Evolutionary conservation across 495 filamentous ascomycete species (phyloP), one percentile per base, ranked within the genome.

Genomic region (Aspergillus coremiiformis): DNA sequence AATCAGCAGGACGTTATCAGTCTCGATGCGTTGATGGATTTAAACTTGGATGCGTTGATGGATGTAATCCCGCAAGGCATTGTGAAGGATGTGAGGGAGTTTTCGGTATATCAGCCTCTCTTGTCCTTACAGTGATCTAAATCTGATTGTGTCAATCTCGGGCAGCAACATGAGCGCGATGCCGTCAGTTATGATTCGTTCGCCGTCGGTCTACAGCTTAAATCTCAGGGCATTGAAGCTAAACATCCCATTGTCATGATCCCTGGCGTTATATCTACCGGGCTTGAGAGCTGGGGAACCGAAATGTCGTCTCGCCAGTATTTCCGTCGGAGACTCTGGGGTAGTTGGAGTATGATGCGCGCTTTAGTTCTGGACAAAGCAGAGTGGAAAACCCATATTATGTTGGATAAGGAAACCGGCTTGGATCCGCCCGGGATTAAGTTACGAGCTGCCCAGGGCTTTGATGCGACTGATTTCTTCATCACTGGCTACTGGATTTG

Each of bases 281-380:
- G 94, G 5, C 75, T 98, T 6, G 93, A 98, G 70, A 93, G 87
- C 55, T 98, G 93, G 93, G 90, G 94, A 17, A 96, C 91, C 0
- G 83, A 83, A 11, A 82, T 84, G 56, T 68, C 69, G 30, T 95
- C 90, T 15, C 78, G 87, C 7, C 89, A 84, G 46, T 98, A 96
- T 65, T 98, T 97, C 66, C 79, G 93, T 47, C 92, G 91, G 66
- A 72, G 93, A 53, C 69, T 98, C 47, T 98, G 93, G 93, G 93
- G 93, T 22, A 94, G 87, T 59, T 98, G 93, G 93, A 92, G 76
- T 55, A 98, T 98, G 93, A 95, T 98, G 89, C 76, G 84, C 47
- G 91, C 93, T 0, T 73, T 98, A 64, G 87, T 98, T 9, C 71
- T 91, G 58, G 93, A 98, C 62, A 95, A 96, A 68, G 82, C 91